Evolutionary conservation across 148 eudicot genomes (phyloP).

Genomic region (Chenopodium formosanum): DNA sequence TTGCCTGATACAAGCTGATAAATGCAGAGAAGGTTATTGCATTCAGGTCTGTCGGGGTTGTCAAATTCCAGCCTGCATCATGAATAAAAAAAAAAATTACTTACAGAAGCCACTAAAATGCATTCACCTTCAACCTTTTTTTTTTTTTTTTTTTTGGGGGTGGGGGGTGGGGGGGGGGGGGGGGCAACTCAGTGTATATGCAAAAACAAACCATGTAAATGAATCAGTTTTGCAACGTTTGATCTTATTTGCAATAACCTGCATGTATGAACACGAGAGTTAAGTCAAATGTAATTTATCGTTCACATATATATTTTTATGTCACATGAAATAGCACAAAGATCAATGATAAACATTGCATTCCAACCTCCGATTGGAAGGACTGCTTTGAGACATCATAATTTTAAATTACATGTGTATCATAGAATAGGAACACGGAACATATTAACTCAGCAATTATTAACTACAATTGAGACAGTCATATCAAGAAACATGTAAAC

Average conservation of each 20-base stretch:
- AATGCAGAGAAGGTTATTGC: conserved; percentile 85
- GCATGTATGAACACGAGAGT: conserved; percentile 24
- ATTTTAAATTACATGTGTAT: neutral
- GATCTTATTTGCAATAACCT: conserved; percentile 88
- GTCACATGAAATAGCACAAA: neutral
- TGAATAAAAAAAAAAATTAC: conserved; percentile 10
- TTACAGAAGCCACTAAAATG: neutral
- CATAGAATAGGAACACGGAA: neutral
- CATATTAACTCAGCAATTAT: neutral
- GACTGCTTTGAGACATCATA: neutral
- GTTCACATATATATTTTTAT: too few species aligned
- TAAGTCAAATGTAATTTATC: neutral
- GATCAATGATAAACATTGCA: neutral
- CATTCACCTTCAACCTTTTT: neutral
- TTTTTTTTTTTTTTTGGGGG: neutral
- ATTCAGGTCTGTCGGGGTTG: conserved; percentile 92
- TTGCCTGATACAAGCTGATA: conserved; percentile 88
- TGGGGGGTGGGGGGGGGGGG: neutral
- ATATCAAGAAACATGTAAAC: neutral
- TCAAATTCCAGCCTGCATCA: conserved; percentile 66
- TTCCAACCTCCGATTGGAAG: neutral
- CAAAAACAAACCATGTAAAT: conserved; percentile 56
- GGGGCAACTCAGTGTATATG: neutral
- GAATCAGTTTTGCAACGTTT: conserved; percentile 99
- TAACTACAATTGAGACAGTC: neutral